Base-by-base conservation (phyloP, 768 basidiomycete genomes). In the Artomyces pyxidatus region DNA sequence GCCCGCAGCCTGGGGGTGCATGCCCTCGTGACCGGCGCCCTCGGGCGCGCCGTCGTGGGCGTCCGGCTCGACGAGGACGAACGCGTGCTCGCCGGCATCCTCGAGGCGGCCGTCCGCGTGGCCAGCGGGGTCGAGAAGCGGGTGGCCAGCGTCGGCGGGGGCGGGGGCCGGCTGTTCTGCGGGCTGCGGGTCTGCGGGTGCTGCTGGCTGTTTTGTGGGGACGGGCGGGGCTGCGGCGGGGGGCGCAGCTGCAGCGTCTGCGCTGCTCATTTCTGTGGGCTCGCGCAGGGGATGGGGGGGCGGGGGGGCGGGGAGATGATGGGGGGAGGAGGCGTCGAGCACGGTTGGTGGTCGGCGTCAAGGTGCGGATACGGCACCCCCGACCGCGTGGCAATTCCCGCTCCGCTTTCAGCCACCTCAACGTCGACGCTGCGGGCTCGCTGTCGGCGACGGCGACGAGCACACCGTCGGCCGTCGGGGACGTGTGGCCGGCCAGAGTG, bases 1-100 rank as follows among this genome's bases (percentile, higher is more conserved):
- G 55, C 78, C 76, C 37, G 75, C 56, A 50, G 73, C 63, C 51
- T 76, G 75, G 43, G 73, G 72, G 53, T 72, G 70, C 44, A 65
- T 53, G 57, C 28, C 40, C 52, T 52, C 52, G 49, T 46, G 58
- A 42, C 37, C 22, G 10, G 7, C 22, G 48, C 48, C 50, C 9
- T 51, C 52, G 9, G 26, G 29, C 11, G 47, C 46, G 26, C 46
- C 54, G 21, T 47, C 54, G 42, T 54, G 53, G 14, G 48, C 49
- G 37, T 54, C 47, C 16, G 44, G 37, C 25, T 57, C 53, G 25
- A 54, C 30, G 46, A 54, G 48, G 45, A 56, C 54, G 26, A 57
- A 55, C 16, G 48, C 40, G 42, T 52, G 45, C 26, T 57, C 56
- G 28, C 45, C 53, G 17, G 44, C 43, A 39, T 47, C 49, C 23